A percentile compares a stretch with the other conserved stretches of the same genome.
phyloP scores from a whole-genome alignment of 1,284 basidiomycete species.

The Cutaneotrichosporon sp. region DNA sequence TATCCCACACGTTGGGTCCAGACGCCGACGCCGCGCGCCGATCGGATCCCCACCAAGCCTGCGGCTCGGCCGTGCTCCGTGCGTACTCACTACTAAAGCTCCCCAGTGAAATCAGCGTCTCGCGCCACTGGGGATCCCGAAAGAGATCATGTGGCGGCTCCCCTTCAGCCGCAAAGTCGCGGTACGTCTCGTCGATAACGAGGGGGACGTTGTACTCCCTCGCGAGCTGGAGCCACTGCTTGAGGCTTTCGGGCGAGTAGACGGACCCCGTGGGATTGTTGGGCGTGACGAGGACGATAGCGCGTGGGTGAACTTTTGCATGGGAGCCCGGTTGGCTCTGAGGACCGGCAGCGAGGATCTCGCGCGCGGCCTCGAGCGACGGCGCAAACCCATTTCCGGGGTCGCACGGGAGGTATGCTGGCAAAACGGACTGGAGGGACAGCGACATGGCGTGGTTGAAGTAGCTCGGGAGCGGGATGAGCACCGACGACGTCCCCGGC shows the following conservation, averaged over 20 bases:
- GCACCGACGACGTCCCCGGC: constrained; percentile 63
- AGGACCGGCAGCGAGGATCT: constrained; percentile 13
- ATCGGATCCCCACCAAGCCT: too few relatives aligned
- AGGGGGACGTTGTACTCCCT: constrained; percentile 59
- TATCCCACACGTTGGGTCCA: too few relatives aligned
- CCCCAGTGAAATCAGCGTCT: constrained; percentile 64
- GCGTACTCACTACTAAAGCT: constrained; percentile 56
- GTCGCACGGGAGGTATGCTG: constrained; percentile 59
- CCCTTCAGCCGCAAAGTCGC: constrained; percentile 63
- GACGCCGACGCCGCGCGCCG: too few relatives aligned
- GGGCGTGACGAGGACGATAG: constrained; percentile 62
- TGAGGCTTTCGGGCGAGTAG: constrained; percentile 60
- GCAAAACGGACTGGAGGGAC: constrained; percentile 60
- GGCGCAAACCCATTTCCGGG: constrained; percentile 60
- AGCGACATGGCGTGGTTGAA: constrained; percentile 78
- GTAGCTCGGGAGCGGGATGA: constrained; percentile 75
- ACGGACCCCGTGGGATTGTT: constrained; percentile 67
- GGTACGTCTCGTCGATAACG: constrained; percentile 85
- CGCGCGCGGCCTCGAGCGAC: constrained; percentile 42
- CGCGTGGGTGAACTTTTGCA: constrained; percentile 50
- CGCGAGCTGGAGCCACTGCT: constrained; percentile 62
- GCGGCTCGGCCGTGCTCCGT: too few relatives aligned
- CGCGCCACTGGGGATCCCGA: constrained; percentile 56
- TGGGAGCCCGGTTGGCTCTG: constrained; percentile 14
- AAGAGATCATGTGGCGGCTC: constrained; percentile 41